These are phyloP conservation scores for Hypoxylon sp. DNA, from an alignment of 2,329 filamentous ascomycete species.

Conservation along the genomic window DNA sequence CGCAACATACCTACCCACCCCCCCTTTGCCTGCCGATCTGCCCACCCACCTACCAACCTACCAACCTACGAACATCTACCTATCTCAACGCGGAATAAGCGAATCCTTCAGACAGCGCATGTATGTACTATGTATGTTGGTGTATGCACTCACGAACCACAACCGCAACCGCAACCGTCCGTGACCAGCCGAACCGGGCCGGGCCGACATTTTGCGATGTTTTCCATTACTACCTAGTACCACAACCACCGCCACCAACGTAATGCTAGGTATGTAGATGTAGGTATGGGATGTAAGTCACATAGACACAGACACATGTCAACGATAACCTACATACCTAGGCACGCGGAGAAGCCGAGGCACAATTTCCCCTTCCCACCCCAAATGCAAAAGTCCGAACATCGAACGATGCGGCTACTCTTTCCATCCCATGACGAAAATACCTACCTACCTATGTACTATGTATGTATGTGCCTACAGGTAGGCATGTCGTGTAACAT, in stretches of 20 bases:
- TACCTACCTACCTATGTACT: too few species aligned
- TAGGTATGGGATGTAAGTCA: too few species aligned
- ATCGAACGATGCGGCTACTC: constrained; percentile 2
- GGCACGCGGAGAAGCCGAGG: not conserved
- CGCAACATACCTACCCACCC: not conserved
- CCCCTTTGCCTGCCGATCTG: not conserved
- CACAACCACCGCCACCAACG: not conserved
- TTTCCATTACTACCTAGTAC: constrained; percentile 1
- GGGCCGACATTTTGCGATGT: constrained; percentile 26
- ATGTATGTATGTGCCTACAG: too few species aligned
- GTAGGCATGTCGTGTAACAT: not conserved
- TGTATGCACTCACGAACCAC: too few species aligned
- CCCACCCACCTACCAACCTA: not conserved
- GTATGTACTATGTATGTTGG: not conserved
- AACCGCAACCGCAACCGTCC: too few species aligned
- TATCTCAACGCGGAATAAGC: constrained; percentile 2
- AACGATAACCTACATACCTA: not conserved
- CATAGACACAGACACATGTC: not conserved
- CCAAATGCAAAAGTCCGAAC: too few species aligned
- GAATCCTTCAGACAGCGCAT: not conserved
- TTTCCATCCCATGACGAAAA: not conserved
- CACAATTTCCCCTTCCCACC: not conserved
- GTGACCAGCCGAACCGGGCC: constrained; percentile 3
- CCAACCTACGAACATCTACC: constrained; percentile 1
- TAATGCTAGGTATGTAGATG: too few species aligned